These are phyloP conservation scores for Termitomyces sp. DNA, from an alignment of 768 basidiomycete genomes.

Conservation along the genomic window DNA sequence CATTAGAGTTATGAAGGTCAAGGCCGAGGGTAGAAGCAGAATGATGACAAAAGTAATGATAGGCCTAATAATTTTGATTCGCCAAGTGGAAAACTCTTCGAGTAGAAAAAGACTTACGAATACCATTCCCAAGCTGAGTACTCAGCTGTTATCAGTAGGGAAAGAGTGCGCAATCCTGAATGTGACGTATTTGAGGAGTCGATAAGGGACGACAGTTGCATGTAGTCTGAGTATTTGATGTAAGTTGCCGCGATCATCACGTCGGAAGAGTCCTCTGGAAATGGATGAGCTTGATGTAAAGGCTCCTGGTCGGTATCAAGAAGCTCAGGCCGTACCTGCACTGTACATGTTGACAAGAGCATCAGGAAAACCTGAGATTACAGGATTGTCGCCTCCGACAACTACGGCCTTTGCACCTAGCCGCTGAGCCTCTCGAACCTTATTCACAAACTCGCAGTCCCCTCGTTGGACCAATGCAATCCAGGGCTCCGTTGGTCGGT, in stretches of 20 bases:
- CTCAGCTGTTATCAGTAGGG: conserved; percentile 71
- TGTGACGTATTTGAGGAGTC: conserved; percentile 73
- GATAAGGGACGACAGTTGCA: conserved; percentile 64
- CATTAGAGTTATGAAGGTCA: conserved; percentile 86
- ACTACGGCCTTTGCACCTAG: conserved; percentile 85
- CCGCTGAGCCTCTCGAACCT: conserved; percentile 67
- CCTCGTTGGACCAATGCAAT: conserved; percentile 91
- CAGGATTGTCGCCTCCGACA: conserved; percentile 82
- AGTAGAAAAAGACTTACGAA: conserved; percentile 48
- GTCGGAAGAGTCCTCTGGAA: conserved; percentile 76
- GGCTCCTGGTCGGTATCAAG: neutral
- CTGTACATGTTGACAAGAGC: conserved; percentile 89
- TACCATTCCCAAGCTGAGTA: conserved; percentile 92
- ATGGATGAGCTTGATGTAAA: neutral
- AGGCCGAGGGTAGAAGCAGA: conserved; percentile 81
- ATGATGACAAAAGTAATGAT: conserved; percentile 85
- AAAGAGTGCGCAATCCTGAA: conserved; percentile 69
- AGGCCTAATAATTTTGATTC: conserved; percentile 42
- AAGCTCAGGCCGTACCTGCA: conserved; percentile 52
- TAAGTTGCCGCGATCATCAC: conserved; percentile 83
- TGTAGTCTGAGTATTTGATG: conserved; percentile 81
- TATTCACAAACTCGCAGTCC: conserved; percentile 85
- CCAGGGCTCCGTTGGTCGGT: conserved; percentile 71
- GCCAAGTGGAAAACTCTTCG: neutral
- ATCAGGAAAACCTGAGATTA: conserved; percentile 62